Evolutionary conservation across 352 stramenopile genomes (phyloP).

Genomic region (Globisporangium nodosum): DNA sequence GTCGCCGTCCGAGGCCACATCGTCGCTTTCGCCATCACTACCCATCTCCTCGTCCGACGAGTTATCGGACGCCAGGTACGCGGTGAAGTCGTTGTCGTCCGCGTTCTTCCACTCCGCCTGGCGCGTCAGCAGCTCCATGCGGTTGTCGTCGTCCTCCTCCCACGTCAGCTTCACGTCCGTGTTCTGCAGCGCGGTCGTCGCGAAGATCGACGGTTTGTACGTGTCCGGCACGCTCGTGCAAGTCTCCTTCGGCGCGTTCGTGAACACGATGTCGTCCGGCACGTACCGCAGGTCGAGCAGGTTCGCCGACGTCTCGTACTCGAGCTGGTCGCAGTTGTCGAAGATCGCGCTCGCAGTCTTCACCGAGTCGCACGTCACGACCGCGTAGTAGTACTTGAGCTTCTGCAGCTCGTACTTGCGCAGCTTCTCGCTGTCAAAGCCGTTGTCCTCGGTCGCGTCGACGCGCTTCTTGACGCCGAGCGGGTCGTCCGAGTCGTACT

Average conservation of each 20-base stretch:
- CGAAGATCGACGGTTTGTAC: constrained; percentile 95
- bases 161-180: constrained; percentile 95
- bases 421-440: constrained; percentile 94
- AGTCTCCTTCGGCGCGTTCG: constrained; percentile 84
- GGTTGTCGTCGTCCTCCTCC: constrained; percentile 92
- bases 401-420: constrained; percentile 96
- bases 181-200: constrained; percentile 88
- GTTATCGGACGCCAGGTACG: constrained; percentile 90
- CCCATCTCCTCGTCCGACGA: constrained; percentile 46
- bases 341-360: constrained; percentile 92
- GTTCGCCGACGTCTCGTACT: constrained; percentile 96
- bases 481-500: constrained; percentile 66
- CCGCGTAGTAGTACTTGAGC: constrained; percentile 98
- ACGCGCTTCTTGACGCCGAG: constrained; percentile 64
- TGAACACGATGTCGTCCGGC: constrained; percentile 87
- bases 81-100: constrained; percentile 91
- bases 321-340: constrained; percentile 94
- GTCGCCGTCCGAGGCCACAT: constrained; percentile 11
- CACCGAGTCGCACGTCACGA: constrained; percentile 91
- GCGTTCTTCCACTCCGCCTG: constrained; percentile 75
- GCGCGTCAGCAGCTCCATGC: constrained; percentile 82
- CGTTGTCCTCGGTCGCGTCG: constrained; percentile 44
- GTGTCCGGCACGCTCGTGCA: constrained; percentile 82
- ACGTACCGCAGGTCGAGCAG: constrained; percentile 95
- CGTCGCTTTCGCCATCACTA: constrained; percentile 32